These are phyloP conservation scores for Scalesia atractyloides DNA, from an alignment of 129 eudicot species.

Conservation along the genomic window DNA sequence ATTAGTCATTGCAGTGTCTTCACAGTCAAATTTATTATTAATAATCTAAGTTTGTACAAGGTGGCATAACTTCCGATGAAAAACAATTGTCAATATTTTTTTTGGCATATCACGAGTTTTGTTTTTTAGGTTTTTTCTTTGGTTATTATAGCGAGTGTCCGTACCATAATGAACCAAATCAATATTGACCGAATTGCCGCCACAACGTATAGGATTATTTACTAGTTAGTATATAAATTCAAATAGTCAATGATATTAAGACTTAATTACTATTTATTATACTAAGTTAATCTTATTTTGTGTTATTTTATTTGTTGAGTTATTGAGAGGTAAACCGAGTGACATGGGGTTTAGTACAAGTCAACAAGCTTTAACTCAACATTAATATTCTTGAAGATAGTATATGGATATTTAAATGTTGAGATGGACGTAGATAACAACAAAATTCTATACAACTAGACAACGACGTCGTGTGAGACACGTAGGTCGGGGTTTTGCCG, in stretches of 20 bases:
- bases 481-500: slow-evolving; percentile 13
- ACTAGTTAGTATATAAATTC: too few species aligned
- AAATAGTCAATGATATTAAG: not conserved
- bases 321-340: not conserved
- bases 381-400: not conserved
- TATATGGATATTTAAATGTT: not conserved
- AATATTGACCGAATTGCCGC: too few species aligned
- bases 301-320: not conserved
- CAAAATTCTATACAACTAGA: not conserved
- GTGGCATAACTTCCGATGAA: too few species aligned
- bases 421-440: not conserved
- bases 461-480: slow-evolving; percentile 8
- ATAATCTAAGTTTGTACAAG: too few species aligned
- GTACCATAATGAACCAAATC: too few species aligned
- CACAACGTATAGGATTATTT: too few species aligned
- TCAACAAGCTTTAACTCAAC: slow-evolving; percentile 1
- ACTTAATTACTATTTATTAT: not conserved
- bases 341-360: not conserved
- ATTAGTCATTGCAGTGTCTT: too few species aligned
- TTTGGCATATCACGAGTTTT: too few species aligned
- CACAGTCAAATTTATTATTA: too few species aligned
- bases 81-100: too few species aligned
- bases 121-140: too few species aligned
- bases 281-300: not conserved
- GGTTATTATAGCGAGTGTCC: too few species aligned